A percentile compares a stretch with the other conserved stretches of the same genome.
Conservation (phyloP, 805 yeast species). For the Metschnikowia corniflorae region DNA sequence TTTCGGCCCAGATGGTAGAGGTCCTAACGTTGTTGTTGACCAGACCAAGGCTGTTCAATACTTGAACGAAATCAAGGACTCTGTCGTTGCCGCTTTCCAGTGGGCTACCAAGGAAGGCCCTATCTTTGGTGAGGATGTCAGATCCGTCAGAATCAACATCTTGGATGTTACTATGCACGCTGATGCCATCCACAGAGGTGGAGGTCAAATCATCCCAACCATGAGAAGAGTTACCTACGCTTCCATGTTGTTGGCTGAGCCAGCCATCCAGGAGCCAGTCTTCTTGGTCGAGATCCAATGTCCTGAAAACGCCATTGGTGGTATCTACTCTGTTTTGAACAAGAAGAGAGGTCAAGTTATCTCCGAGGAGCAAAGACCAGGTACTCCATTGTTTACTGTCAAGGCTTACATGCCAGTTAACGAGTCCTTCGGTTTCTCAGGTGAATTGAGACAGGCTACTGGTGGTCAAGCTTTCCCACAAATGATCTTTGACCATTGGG, state of each 20-base stretch:
- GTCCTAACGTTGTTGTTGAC: constrained; percentile 98
- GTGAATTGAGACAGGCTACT: constrained; percentile 99
- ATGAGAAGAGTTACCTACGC: constrained; percentile 99
- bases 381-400: constrained; percentile 99
- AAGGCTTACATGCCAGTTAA: constrained; percentile 99
- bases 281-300: constrained; percentile 99
- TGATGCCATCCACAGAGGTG: constrained; percentile 99
- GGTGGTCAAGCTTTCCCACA: constrained; percentile 99
- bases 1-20: constrained; percentile 99
- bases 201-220: constrained; percentile 99
- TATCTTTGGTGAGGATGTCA: constrained; percentile 91
- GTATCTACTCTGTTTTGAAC: constrained; percentile 99
- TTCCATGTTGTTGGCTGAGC: constrained; percentile 96
- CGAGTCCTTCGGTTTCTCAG: constrained; percentile 99
- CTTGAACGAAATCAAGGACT: constrained; percentile 98
- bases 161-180: constrained; percentile 99
- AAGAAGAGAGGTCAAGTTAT: constrained; percentile 99
- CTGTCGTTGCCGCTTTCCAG: constrained; percentile 99
- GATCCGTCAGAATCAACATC: constrained; percentile 96
- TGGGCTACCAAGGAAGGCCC: constrained; percentile 99
- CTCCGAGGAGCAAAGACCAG: constrained; percentile 99
- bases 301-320: constrained; percentile 99
- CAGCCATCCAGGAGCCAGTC: constrained; percentile 98
- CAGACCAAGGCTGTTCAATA: constrained; percentile 99
- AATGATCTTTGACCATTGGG: constrained; percentile 99